These are phyloP conservation scores for Penicillium thymicola DNA, from an alignment of 2,329 filamentous ascomycete genomes.

Conservation along the genomic window DNA sequence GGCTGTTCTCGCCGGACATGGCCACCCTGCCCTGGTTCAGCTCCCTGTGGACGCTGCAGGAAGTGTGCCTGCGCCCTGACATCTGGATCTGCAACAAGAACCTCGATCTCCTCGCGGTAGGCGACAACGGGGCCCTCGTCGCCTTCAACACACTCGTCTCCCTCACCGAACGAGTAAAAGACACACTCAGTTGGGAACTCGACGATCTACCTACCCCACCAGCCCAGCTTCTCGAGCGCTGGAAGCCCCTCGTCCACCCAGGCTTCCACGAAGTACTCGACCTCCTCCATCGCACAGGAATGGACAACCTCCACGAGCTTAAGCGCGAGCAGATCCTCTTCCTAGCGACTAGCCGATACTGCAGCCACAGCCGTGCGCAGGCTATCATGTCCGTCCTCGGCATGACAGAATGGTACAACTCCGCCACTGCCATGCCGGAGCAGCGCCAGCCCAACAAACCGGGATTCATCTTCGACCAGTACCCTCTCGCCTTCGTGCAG, in stretches of 20 bases:
- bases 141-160: not conserved
- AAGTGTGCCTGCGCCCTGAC: not conserved
- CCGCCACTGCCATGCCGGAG: not conserved
- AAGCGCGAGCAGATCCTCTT: not conserved
- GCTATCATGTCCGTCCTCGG: not conserved
- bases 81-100: not conserved
- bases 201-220: not conserved
- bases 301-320: not conserved
- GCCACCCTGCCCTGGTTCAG: not conserved
- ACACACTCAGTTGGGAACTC: not conserved
- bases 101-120: not conserved
- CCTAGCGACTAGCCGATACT: not conserved
- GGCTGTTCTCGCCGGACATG: not conserved
- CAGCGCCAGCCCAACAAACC: not conserved
- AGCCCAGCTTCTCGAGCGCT: not conserved
- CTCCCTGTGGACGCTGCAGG: not conserved
- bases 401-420: not conserved
- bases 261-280: not conserved
- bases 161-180: not conserved
- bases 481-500: not conserved
- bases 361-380: not conserved
- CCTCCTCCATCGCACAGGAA: not conserved
- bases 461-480: not conserved
- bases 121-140: not conserved
- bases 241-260: not conserved